Percentiles rank a stretch among this genome's conserved stretches.
Evolutionary conservation across 148 eudicot genomes (phyloP).

Genomic region (Vaccinium myrtillus): DNA sequence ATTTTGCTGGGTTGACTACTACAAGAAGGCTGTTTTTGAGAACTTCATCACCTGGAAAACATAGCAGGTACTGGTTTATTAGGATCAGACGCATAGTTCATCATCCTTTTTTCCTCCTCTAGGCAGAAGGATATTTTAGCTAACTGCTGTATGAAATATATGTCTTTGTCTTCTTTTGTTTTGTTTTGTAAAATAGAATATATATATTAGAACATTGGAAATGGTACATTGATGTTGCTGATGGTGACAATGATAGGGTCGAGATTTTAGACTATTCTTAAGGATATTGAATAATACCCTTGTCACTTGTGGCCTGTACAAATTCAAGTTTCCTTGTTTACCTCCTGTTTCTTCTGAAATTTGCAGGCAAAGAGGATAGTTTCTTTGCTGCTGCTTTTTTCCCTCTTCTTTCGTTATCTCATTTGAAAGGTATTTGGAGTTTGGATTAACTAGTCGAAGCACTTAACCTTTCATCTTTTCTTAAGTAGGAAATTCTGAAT

Average conservation of each 20-base stretch:
- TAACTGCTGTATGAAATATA: constrained; percentile 16
- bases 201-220: constrained; percentile 13
- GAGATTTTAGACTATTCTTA: constrained; percentile 1
- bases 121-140: constrained; percentile 13
- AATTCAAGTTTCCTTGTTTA: background rate
- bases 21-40: constrained; percentile 13
- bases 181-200: constrained; percentile 16
- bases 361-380: background rate
- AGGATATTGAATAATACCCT: constrained; percentile 7
- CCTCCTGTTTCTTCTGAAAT: background rate
- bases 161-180: background rate
- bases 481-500: background rate
- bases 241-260: constrained; percentile 3
- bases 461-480: background rate
- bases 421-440: background rate
- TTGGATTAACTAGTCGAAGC: background rate
- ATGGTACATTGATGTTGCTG: constrained; percentile 11
- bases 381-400: background rate
- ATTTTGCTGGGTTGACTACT: constrained; percentile 2
- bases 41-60: constrained; percentile 10
- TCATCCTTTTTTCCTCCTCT: background rate
- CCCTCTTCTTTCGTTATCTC: background rate
- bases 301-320: constrained; percentile 1
- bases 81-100: constrained; percentile 9
- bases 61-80: constrained; percentile 6